These are phyloP conservation scores for Arabis alpina DNA, from an alignment of 345 rosid species.

Conservation along the genomic window DNA sequence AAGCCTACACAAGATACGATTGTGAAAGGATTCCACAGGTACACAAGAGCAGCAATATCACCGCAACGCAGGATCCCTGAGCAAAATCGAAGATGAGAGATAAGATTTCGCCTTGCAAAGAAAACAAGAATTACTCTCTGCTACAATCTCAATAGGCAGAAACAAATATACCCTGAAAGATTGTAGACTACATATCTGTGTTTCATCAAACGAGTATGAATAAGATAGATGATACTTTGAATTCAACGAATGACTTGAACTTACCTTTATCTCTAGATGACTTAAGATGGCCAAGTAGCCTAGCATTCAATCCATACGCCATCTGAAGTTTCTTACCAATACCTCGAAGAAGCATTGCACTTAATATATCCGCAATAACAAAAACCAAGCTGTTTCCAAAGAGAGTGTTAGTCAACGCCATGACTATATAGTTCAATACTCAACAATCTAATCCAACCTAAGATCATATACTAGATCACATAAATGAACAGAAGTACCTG, in stretches of 20 bases:
- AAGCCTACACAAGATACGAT: conserved; percentile 80
- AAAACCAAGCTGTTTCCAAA: conserved; percentile 83
- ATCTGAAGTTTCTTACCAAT: conserved; percentile 65
- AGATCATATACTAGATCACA: neutral
- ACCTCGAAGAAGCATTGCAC: conserved; percentile 78
- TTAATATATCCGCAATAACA: conserved; percentile 79
- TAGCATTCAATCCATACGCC: conserved; percentile 57
- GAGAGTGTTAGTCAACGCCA: conserved; percentile 42
- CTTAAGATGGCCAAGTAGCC: conserved; percentile 51
- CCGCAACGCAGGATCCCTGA: conserved; percentile 66
- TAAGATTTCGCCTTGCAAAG: conserved; percentile 33
- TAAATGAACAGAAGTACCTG: conserved; percentile 51
- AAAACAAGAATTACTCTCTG: neutral
- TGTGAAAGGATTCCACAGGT: conserved; percentile 94
- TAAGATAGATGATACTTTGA: neutral
- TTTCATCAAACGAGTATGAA: neutral
- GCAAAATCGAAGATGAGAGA: conserved; percentile 25
- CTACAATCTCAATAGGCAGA: conserved; percentile 23
- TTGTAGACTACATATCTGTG: neutral
- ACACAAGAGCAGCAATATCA: conserved; percentile 83
- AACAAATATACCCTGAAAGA: too few relatives aligned
- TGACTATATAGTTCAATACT: neutral
- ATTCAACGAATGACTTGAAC: neutral
- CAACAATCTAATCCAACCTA: conserved; percentile 8
- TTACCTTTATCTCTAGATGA: conserved; percentile 58